phyloP scores from a whole-genome alignment of 2,329 filamentous ascomycete genomes.

The Aspergillus glaucus region DNA sequence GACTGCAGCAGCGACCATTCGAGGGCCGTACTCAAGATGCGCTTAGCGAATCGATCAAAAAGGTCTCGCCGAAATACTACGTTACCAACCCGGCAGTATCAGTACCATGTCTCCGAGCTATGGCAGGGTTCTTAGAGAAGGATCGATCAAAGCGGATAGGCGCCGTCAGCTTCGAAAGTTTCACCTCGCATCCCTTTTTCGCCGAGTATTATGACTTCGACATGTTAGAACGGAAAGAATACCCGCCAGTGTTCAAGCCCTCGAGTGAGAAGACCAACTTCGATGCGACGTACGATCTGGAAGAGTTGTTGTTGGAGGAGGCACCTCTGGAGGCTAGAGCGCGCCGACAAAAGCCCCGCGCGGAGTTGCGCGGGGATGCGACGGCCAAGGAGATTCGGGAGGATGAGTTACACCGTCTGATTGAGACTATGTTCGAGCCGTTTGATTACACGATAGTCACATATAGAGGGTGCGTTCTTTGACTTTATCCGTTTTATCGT shows the following conservation, averaged over 20 bases:
- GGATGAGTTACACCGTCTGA: slow-evolving; percentile 88
- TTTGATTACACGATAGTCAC: slow-evolving; percentile 89
- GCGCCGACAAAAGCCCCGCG: slow-evolving; percentile 85
- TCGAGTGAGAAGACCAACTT: slow-evolving; percentile 99
- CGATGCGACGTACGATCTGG: slow-evolving; percentile 94
- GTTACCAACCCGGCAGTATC: slow-evolving; percentile 87
- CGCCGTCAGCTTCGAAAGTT: slow-evolving; percentile 72
- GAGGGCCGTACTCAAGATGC: slow-evolving; percentile 80
- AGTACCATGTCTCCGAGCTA: slow-evolving; percentile 80
- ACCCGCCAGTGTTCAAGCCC: slow-evolving; percentile 85
- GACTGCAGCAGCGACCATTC: slow-evolving; percentile 68
- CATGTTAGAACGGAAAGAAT: slow-evolving; percentile 74
- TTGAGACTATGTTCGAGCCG: slow-evolving; percentile 86
- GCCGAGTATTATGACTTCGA: slow-evolving; percentile 76
- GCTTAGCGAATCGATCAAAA: slow-evolving; percentile 72
- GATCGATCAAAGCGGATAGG: slow-evolving; percentile 78
- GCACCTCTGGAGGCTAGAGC: slow-evolving; percentile 89
- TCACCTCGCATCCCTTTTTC: slow-evolving; percentile 87
- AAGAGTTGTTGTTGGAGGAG: slow-evolving; percentile 88
- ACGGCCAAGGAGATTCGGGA: slow-evolving; percentile 91
- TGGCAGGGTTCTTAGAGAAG: slow-evolving; percentile 73
- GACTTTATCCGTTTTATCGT: neutral
- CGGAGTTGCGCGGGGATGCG: slow-evolving; percentile 86
- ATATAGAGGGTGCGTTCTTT: slow-evolving; percentile 60
- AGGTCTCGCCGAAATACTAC: slow-evolving; percentile 78